Conservation (phyloP, 2,329 filamentous ascomycete species). For the Scedosporium boydii region DNA sequence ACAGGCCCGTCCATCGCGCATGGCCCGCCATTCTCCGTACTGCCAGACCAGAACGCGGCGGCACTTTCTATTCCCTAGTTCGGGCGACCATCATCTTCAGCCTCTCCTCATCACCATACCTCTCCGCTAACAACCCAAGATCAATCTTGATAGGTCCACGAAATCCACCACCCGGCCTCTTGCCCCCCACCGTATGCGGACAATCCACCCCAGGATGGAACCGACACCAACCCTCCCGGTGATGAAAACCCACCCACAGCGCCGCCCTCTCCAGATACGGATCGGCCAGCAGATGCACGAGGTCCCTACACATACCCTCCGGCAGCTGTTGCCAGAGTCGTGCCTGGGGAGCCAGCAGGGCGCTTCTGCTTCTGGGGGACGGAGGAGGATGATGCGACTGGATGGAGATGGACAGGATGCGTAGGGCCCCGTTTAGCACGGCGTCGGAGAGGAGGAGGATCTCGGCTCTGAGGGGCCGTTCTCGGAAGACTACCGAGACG, state of each 20-base stretch:
- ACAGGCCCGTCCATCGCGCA: too few relatives aligned
- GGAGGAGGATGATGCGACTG: too few relatives aligned
- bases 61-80: background rate
- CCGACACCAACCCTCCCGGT: slow-evolving; percentile 29
- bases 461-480: background rate
- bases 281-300: slow-evolving; percentile 30
- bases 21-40: too few relatives aligned
- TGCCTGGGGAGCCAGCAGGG: background rate
- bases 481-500: slow-evolving; percentile 31
- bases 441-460: background rate
- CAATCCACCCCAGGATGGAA: slow-evolving; percentile 24
- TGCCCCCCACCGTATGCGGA: slow-evolving; percentile 10
- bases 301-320: background rate
- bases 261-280: slow-evolving; percentile 31
- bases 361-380: too few relatives aligned
- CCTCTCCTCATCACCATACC: background rate
- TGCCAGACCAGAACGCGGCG: background rate
- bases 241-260: slow-evolving; percentile 25
- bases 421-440: slow-evolving; percentile 1
- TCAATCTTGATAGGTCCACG: background rate
- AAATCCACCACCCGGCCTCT: background rate
- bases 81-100: background rate
- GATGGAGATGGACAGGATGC: background rate
- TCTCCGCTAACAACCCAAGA: background rate
- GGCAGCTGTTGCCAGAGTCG: background rate